phyloP scores from a whole-genome alignment of 2,329 filamentous ascomycete genomes.

The Clonostachys solani region DNA sequence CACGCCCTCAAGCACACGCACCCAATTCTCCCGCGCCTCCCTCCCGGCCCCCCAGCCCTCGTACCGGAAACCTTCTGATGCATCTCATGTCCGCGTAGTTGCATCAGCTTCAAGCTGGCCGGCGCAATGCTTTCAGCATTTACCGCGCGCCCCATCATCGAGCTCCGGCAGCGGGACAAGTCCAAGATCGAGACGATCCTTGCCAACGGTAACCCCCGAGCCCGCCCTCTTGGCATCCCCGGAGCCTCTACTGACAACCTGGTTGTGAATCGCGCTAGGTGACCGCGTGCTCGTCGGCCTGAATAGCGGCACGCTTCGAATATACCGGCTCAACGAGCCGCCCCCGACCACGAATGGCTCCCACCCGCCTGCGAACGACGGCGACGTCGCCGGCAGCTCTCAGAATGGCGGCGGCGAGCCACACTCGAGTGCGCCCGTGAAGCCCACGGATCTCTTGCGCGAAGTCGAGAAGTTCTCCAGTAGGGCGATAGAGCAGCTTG shows the following conservation, averaged over 20 bases:
- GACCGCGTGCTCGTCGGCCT: conserved; percentile 90
- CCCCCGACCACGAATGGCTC: conserved; percentile 28
- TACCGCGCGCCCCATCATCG: conserved; percentile 91
- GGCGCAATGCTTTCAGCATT: conserved; percentile 91
- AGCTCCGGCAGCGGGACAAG: conserved; percentile 94
- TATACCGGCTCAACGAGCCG: conserved; percentile 84
- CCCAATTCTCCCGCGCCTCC: too few species aligned
- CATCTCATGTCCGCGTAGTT: conserved; percentile 17
- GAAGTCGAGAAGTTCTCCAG: conserved; percentile 94
- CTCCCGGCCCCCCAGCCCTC: background rate
- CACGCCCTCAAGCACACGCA: too few species aligned
- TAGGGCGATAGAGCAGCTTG: conserved; percentile 86
- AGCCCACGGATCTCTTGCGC: conserved; percentile 77
- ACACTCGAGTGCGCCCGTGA: conserved; percentile 27
- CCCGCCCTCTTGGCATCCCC: background rate
- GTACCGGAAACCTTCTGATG: conserved; percentile 16
- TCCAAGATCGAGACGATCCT: conserved; percentile 95
- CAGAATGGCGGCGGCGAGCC: conserved; percentile 16
- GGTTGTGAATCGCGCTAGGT: conserved; percentile 40
- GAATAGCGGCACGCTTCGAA: conserved; percentile 80
- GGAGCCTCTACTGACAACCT: background rate
- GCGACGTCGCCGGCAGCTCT: conserved; percentile 16
- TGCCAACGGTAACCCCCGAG: conserved; percentile 64
- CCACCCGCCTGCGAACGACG: conserved; percentile 14
- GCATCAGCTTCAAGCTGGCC: conserved; percentile 32